Percentiles rank a stretch among this genome's conserved stretches.
Conservation (phyloP, 768 basidiomycete species). For the Podaxis pistillaris region DNA sequence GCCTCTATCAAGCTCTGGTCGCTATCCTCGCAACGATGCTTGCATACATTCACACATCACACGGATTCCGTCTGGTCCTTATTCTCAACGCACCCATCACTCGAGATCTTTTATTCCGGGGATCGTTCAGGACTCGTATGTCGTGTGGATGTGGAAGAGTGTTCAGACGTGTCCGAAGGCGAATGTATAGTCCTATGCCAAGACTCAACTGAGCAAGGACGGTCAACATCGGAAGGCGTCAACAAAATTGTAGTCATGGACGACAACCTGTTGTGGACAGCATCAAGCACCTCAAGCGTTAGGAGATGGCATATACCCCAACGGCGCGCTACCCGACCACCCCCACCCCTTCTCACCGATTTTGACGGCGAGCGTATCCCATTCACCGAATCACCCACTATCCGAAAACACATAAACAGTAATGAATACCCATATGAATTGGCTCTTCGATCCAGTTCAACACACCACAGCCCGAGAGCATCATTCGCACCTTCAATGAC, state of each 20-base stretch:
- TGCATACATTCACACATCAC: conserved; percentile 97
- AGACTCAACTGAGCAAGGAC: conserved; percentile 44
- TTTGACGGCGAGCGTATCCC: conserved; percentile 26
- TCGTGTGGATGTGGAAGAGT: conserved; percentile 86
- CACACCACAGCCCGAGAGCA: conserved; percentile 22
- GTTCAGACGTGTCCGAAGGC: conserved; percentile 79
- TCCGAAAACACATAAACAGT: conserved; percentile 17
- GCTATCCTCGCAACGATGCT: conserved; percentile 77
- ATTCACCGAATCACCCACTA: conserved; percentile 17
- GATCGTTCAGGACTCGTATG: conserved; percentile 90
- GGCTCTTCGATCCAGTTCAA: conserved; percentile 29
- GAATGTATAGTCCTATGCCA: conserved; percentile 85
- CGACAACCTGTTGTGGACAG: conserved; percentile 87
- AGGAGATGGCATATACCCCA: conserved; percentile 78
- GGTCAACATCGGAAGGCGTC: conserved; percentile 51
- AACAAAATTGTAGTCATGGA: conserved; percentile 83
- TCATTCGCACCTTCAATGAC: conserved; percentile 34
- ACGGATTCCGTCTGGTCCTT: conserved; percentile 95
- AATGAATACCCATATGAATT: conserved; percentile 21
- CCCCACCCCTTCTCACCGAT: conserved; percentile 20
- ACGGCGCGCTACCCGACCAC: conserved; percentile 37
- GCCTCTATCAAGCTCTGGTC: conserved; percentile 96
- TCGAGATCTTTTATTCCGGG: conserved; percentile 92
- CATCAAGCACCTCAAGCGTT: conserved; percentile 78
- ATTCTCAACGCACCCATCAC: conserved; percentile 80